phyloP scores from a whole-genome alignment of 495 filamentous ascomycete species.

The Aspergillus avenaceus region DNA sequence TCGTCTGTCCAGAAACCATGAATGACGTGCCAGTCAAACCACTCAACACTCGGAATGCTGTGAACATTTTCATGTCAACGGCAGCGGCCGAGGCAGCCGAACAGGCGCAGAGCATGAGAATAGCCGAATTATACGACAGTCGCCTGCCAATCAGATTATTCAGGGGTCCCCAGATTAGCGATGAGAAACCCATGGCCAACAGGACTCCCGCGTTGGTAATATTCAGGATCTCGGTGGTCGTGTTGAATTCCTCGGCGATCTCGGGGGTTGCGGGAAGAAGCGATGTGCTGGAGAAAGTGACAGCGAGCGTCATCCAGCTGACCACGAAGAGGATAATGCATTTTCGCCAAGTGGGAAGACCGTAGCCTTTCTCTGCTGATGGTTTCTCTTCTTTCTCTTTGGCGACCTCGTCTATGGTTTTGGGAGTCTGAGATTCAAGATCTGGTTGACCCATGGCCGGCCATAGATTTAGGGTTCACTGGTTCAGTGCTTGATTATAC shows the following conservation, averaged over 20 bases:
- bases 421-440: conserved; percentile 9
- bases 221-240: conserved; percentile 35
- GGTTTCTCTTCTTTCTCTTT: conserved; percentile 8
- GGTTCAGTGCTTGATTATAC: too few relatives aligned
- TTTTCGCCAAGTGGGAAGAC: conserved; percentile 38
- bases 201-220: conserved; percentile 48
- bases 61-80: conserved; percentile 36
- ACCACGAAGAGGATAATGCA: conserved; percentile 39
- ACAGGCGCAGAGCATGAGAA: conserved; percentile 32
- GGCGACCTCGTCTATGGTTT: conserved; percentile 15
- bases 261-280: conserved; percentile 39
- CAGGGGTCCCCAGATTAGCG: conserved; percentile 51
- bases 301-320: conserved; percentile 40
- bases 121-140: conserved; percentile 34
- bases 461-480: not conserved
- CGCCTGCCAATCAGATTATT: conserved; percentile 31
- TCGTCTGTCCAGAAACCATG: conserved; percentile 45
- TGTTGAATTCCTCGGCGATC: conserved; percentile 36
- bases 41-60: conserved; percentile 34
- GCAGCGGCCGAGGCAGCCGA: conserved; percentile 31
- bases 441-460: conserved; percentile 10
- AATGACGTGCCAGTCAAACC: conserved; percentile 44
- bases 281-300: conserved; percentile 42
- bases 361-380: conserved; percentile 14
- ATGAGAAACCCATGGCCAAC: conserved; percentile 54